Evolutionary conservation across 371 early-diverging fungal species (phyloP), one percentile per base, ranked within the genome.

Genomic region (Rozella allomycis): DNA sequence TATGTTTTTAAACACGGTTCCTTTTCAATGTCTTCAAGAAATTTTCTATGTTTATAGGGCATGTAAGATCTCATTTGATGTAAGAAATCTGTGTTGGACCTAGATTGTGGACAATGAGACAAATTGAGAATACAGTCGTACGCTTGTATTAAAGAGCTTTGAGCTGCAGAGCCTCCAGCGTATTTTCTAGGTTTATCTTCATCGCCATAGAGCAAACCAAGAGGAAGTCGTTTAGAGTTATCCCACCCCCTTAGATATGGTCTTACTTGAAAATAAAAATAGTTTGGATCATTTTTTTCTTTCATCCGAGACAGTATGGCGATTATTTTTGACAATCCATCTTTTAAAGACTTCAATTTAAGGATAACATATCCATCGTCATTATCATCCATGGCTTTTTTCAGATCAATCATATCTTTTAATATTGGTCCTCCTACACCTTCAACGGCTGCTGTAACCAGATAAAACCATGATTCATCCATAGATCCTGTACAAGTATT

Each of bases 391-490:
- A 55, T 37, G 2, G 51, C 48, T 3, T 45, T 31, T 39, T 47
- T 34, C 0, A 46, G 49, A 6, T 39, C 32, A 1, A 50, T 19
- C 25, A 58, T 50, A 0, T 45, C 45, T 4, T 45, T 42, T 3
- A 86, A 41, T 7, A 78, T 77, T 4, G 70, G 72, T 1, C 81
- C 87, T 12, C 88, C 84, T 9, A 58, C 61, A 14, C 76, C 70
- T 41, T 94, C 96, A 31, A 87, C 86, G 0, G 76, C 81, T 0
- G 76, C 65, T 3, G 85, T 75, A 23, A 88, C 70, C 18, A 91
- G 60, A 50, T 84, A 90, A 47, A 94, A 94, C 90, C 91, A 90
- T 0, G 85, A 57, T 59, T 94, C 93, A 54, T 91, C 93, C 29
- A 72, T 52, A 11, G 74, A 66, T 11, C 90, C 87, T 4, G 84